Base-by-base conservation (phyloP, 768 basidiomycete species). In the Xerocomus brunneocitrinus region DNA sequence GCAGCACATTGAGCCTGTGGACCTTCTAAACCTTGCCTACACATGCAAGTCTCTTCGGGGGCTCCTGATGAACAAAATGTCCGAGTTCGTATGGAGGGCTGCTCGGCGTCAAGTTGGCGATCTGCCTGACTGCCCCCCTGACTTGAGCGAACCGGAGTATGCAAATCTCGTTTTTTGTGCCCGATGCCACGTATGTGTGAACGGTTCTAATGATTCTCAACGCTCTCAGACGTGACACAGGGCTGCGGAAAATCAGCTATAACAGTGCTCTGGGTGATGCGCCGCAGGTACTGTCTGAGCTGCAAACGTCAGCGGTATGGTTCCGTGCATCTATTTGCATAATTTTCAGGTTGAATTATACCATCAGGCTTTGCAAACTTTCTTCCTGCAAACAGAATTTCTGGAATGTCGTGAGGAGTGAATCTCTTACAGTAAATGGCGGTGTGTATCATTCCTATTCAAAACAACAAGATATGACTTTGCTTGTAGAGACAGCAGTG, bases 101-200 rank as follows among this genome's bases (percentile, higher is more conserved):
- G 51, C 50, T 10, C 68, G 68, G 43, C 27, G 27, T 27, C 27
- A 27, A 3, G 60, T 75, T 8, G 49, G 58, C 30, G 71, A 66
- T 14, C 61, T 79, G 5, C 80, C 79, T 2, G 50, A 64, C 7
- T 76, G 76, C 50, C 80, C 78, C 0, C 42, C 50, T 3, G 79
- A 80, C 59, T 59, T 80, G 49, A 68, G 60, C 16, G 79, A 81
- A 54, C 70, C 69, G 0, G 70, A 76, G 50, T 80, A 75, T 53
- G 71, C 74, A 8, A 71, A 69, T 53, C 71, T 81, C n/a, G 70
- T 67, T 9, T 80, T 64, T 34, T 40, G 25, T 12, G n/a, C 56
- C 13, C 54, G 51, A 10, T 80, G 56, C 46, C 42, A 27, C 27
- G 27, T 27, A 27, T 6, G 27, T 27, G 3, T 27, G 27, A 27